phyloP scores from a whole-genome alignment of 306 rosid genomes.

The Lotus japonicus region DNA sequence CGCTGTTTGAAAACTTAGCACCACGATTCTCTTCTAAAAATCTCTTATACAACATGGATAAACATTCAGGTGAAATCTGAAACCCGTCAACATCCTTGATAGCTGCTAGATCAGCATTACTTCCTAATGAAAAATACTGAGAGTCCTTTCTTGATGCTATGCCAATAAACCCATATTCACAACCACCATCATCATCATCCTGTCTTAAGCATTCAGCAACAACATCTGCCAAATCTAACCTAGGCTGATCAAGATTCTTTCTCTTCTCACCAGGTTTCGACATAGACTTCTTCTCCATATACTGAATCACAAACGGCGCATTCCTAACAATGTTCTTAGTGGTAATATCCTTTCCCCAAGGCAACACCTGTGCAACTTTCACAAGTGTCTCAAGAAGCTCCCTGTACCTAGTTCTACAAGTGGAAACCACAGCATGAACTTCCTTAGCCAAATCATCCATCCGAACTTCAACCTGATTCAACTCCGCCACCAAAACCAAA shows the following conservation, averaged over 20 bases:
- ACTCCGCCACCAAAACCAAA: conserved; percentile 49
- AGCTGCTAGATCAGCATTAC: background rate
- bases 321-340: conserved; percentile 53
- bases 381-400: conserved; percentile 67
- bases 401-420: conserved; percentile 51
- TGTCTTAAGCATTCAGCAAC: conserved; percentile 44
- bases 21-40: conserved; percentile 25
- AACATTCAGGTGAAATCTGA: conserved; percentile 58
- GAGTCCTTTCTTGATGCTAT: conserved; percentile 23
- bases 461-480: conserved; percentile 45
- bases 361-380: conserved; percentile 64
- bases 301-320: conserved; percentile 58
- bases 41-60: conserved; percentile 43
- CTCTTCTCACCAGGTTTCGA: conserved; percentile 25
- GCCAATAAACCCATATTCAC: conserved; percentile 20
- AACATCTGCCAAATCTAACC: conserved; percentile 46
- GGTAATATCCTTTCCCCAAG: conserved; percentile 81
- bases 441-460: conserved; percentile 55
- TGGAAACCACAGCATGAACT: conserved; percentile 43
- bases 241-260: conserved; percentile 17
- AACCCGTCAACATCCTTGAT: conserved; percentile 16
- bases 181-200: conserved; percentile 15
- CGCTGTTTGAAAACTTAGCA: conserved; percentile 21
- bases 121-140: conserved; percentile 23
- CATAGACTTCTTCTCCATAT: conserved; percentile 72